Evolutionary conservation across 495 filamentous ascomycete genomes (phyloP).

Genomic region (Xylaria sp.): DNA sequence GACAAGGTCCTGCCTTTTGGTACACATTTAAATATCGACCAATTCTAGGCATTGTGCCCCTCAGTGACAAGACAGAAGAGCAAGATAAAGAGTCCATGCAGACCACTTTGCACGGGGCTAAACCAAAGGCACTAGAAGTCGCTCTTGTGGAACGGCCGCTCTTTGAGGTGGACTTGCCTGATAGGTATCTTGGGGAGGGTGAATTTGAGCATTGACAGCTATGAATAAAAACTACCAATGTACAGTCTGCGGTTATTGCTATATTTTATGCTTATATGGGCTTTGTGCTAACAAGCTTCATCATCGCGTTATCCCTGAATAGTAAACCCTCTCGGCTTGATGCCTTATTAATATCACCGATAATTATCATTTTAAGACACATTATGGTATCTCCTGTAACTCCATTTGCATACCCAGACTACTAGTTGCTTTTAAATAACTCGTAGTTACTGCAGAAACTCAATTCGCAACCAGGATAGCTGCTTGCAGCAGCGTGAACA

Average conservation of each 20-base stretch:
- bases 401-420: neutral
- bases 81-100: conserved; percentile 33
- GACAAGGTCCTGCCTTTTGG: conserved; percentile 64
- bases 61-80: conserved; percentile 52
- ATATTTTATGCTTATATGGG: neutral
- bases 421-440: neutral
- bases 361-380: neutral
- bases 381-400: neutral
- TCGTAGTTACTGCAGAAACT: neutral
- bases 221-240: conserved; percentile 5
- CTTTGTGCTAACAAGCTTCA: neutral
- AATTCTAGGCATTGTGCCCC: conserved; percentile 84
- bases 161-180: conserved; percentile 82
- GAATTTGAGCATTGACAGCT: conserved; percentile 56
- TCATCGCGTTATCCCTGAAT: neutral
- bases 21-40: conserved; percentile 88
- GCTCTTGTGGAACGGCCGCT: conserved; percentile 85
- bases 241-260: neutral
- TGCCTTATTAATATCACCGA: neutral
- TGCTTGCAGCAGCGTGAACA: neutral
- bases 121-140: conserved; percentile 67
- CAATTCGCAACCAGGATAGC: neutral
- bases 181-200: conserved; percentile 71
- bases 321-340: neutral
- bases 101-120: conserved; percentile 34